phyloP scores from a whole-genome alignment of 371 early-diverging fungal genomes.

The Conidiobolus incongruus region DNA sequence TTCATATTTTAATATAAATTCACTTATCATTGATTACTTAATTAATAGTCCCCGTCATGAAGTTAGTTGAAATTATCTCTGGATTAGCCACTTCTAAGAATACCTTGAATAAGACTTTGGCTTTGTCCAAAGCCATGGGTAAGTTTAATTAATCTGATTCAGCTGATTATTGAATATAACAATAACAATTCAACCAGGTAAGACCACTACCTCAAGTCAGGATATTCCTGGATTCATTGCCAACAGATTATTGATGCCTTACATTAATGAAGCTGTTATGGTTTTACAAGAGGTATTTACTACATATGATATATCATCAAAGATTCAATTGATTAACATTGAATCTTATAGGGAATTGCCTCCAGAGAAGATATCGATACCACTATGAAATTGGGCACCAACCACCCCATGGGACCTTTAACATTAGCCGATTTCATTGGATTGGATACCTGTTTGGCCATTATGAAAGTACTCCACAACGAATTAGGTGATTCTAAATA shows the following conservation, averaged over 20 bases:
- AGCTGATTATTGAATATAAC: background rate
- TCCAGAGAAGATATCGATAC: constrained; percentile 90
- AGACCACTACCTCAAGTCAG: constrained; percentile 61
- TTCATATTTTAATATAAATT: background rate
- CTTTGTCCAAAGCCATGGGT: constrained; percentile 59
- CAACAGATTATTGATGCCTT: constrained; percentile 93
- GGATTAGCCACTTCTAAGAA: constrained; percentile 58
- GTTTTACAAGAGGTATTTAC: constrained; percentile 56
- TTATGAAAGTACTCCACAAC: constrained; percentile 81
- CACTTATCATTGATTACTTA: constrained; percentile 44
- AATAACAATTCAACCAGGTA: constrained; percentile 18
- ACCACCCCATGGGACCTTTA: constrained; percentile 95
- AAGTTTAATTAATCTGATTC: background rate
- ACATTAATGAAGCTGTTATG: constrained; percentile 91
- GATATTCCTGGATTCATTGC: constrained; percentile 96
- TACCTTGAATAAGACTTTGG: constrained; percentile 47
- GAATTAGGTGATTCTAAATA: constrained; percentile 95
- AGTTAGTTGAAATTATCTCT: constrained; percentile 90
- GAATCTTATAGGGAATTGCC: constrained; percentile 45
- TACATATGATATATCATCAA: background rate
- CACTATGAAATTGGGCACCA: constrained; percentile 93
- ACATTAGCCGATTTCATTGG: constrained; percentile 96
- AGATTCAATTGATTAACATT: background rate
- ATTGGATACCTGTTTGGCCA: constrained; percentile 89
- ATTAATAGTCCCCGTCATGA: constrained; percentile 96